Percentiles rank a stretch among this genome's conserved stretches.
Evolutionary conservation across 768 basidiomycete genomes (phyloP).

Genomic region (Chalciporus pseudorubinellus): DNA sequence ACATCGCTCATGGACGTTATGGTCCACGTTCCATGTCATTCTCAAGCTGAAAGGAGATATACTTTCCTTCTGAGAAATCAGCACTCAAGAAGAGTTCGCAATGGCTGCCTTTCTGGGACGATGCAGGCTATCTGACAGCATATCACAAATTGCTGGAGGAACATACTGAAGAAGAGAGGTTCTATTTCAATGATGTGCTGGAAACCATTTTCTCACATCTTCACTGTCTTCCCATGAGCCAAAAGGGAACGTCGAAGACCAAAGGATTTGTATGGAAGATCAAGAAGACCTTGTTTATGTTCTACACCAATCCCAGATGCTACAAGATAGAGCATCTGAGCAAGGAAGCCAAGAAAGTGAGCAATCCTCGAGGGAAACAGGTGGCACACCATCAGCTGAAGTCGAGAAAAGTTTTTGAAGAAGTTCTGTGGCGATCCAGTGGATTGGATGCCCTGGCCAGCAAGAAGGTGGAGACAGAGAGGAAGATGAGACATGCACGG

Average conservation of each 20-base stretch:
- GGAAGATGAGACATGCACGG: not conserved
- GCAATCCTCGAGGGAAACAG: not conserved
- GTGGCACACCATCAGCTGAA: not conserved
- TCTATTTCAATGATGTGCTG: not conserved
- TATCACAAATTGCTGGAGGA: not conserved
- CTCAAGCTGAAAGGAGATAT: not conserved
- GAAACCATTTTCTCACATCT: not conserved
- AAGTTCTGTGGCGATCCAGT: not conserved
- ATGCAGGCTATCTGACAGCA: not conserved
- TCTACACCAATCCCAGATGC: conserved; percentile 2
- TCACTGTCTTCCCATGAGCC: conserved; percentile 8
- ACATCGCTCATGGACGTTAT: not conserved
- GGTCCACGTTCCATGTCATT: conserved; percentile 4
- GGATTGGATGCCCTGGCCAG: not conserved
- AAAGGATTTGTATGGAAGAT: conserved; percentile 8
- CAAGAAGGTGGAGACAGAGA: not conserved
- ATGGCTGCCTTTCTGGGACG: not conserved
- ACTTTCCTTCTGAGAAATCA: conserved; percentile 1
- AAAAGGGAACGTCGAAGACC: too few species aligned
- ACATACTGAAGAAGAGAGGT: not conserved
- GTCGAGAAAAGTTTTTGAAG: conserved; percentile 2
- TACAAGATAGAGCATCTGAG: conserved; percentile 1
- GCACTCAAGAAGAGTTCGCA: not conserved
- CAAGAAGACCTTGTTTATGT: not conserved
- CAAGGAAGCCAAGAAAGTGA: not conserved